phyloP scores from a whole-genome alignment of 495 filamentous ascomycete species.

The Patellaria atrata region DNA sequence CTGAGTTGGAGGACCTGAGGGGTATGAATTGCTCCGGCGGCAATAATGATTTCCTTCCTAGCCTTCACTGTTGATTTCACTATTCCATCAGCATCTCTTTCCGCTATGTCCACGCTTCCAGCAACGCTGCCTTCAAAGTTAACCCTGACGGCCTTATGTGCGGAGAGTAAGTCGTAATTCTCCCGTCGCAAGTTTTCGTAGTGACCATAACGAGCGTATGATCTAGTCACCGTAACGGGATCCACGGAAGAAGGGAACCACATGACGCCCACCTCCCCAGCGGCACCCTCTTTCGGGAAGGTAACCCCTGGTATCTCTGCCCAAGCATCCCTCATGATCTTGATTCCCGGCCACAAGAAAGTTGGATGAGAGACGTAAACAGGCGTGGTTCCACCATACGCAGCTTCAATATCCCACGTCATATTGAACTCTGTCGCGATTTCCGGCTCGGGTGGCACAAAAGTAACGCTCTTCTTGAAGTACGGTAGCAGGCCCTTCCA shows the following conservation, averaged over 20 bases:
- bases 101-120: too few relatives aligned
- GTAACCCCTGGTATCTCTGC: too few relatives aligned
- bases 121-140: too few relatives aligned
- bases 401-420: slow-evolving; percentile 23
- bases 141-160: too few relatives aligned
- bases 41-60: too few relatives aligned
- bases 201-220: slow-evolving; percentile 37
- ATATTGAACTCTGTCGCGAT: slow-evolving; percentile 9
- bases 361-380: slow-evolving; percentile 1
- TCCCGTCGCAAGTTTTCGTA: too few relatives aligned
- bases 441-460: slow-evolving; percentile 3
- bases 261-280: too few relatives aligned
- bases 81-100: too few relatives aligned
- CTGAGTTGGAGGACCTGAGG: slow-evolving; percentile 13
- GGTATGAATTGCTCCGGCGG: slow-evolving; percentile 11
- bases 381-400: slow-evolving; percentile 1
- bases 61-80: too few relatives aligned
- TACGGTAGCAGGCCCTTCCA: slow-evolving; percentile 35
- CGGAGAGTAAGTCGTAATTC: too few relatives aligned
- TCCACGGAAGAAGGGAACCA: too few relatives aligned
- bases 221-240: slow-evolving; percentile 33
- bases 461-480: slow-evolving; percentile 24
- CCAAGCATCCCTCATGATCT: too few relatives aligned
- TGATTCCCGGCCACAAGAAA: not conserved
- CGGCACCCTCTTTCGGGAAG: slow-evolving; percentile 20